phyloP scores from a whole-genome alignment of 192 early-diverging fungal species.

The Coemansia sp. region DNA sequence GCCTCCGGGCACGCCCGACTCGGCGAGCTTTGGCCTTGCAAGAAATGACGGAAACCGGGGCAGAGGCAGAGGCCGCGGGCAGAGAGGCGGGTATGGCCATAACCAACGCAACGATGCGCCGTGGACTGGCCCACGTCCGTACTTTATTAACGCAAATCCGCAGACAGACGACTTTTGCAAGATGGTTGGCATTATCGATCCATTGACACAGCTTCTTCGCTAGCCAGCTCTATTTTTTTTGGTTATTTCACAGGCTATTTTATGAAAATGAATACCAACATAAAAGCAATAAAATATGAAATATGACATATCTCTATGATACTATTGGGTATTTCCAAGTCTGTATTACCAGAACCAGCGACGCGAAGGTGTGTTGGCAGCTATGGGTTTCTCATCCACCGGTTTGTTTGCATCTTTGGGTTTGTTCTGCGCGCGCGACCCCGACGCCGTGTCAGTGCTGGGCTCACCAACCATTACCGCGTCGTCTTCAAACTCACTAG shows the following conservation, averaged over 20 bases:
- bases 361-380: neutral
- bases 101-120: conserved; percentile 4
- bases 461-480: conserved; percentile 41
- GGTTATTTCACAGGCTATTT: neutral
- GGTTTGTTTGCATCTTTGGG: neutral
- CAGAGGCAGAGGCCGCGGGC: conserved; percentile 7
- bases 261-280: neutral
- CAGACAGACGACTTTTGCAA: conserved; percentile 79
- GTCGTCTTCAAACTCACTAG: conserved; percentile 45
- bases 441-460: conserved; percentile 13
- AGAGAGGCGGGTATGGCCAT: conserved; percentile 3
- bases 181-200: conserved; percentile 59
- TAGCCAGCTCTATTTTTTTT: neutral
- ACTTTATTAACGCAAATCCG: conserved; percentile 66
- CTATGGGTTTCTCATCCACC: neutral
- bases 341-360: conserved; percentile 16
- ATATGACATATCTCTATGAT: no score
- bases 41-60: conserved; percentile 9
- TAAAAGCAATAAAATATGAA: neutral
- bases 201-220: conserved; percentile 32
- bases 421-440: neutral
- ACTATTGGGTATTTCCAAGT: no score
- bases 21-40: conserved; percentile 40
- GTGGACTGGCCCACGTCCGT: conserved; percentile 23
- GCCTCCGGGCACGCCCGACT: conserved; percentile 35